Percentiles rank a stretch among this genome's conserved stretches.
Conservation (phyloP, 2,329 filamentous ascomycete species). For the Dryadomyces sulphureus region DNA sequence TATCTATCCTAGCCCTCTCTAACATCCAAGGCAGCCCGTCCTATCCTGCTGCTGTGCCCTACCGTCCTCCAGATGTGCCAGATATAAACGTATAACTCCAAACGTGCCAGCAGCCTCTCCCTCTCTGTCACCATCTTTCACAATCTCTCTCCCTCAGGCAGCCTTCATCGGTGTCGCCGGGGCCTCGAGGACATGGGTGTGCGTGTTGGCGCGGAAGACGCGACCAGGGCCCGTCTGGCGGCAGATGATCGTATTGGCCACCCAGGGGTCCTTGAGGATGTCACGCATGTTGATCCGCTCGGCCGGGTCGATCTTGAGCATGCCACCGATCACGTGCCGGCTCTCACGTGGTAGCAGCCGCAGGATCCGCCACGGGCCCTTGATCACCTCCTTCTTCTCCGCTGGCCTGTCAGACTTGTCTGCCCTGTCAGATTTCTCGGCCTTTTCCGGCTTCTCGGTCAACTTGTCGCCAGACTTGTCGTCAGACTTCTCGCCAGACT, state of each 20-base stretch:
- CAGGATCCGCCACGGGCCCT: slow-evolving; percentile 82
- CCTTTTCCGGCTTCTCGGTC: slow-evolving; percentile 50
- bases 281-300: slow-evolving; percentile 75
- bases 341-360: slow-evolving; percentile 80
- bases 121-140: too few relatives aligned
- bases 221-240: slow-evolving; percentile 57
- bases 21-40: neutral
- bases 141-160: neutral
- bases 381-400: slow-evolving; percentile 64
- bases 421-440: neutral
- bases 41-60: neutral
- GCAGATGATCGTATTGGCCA: slow-evolving; percentile 73
- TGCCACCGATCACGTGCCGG: slow-evolving; percentile 74
- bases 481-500: slow-evolving; percentile 9
- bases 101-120: too few relatives aligned
- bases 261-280: slow-evolving; percentile 78
- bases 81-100: neutral
- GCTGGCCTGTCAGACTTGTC: slow-evolving; percentile 10
- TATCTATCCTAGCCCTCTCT: neutral
- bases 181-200: slow-evolving; percentile 75
- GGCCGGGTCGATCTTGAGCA: slow-evolving; percentile 80
- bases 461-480: slow-evolving; percentile 5
- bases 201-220: slow-evolving; percentile 58
- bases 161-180: slow-evolving; percentile 25
- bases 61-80: neutral